phyloP scores from a whole-genome alignment of 805 yeast species.

The Crinitomyces ghanaensis region DNA sequence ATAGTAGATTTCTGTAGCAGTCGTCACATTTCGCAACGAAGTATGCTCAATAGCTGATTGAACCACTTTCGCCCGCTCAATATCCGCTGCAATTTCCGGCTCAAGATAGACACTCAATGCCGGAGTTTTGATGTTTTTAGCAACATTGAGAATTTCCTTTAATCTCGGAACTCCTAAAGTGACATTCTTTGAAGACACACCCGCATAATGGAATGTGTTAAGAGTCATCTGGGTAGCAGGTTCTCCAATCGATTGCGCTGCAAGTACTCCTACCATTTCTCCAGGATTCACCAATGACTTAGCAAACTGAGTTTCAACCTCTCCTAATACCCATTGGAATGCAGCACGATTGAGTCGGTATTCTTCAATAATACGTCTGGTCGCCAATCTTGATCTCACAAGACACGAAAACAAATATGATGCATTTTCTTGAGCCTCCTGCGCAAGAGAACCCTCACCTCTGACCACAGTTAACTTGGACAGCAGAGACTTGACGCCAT shows the following conservation, averaged over 20 bases:
- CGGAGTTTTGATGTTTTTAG: slow-evolving; percentile 99
- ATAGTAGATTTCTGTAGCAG: slow-evolving; percentile 94
- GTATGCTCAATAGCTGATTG: slow-evolving; percentile 98
- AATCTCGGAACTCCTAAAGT: slow-evolving; percentile 98
- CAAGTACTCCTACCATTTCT: slow-evolving; percentile 96
- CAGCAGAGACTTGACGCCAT: slow-evolving; percentile 58
- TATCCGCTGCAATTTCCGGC: slow-evolving; percentile 70
- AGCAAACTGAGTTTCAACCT: slow-evolving; percentile 86
- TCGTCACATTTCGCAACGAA: slow-evolving; percentile 83
- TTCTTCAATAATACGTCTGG: slow-evolving; percentile 87
- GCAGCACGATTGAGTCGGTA: slow-evolving; percentile 74
- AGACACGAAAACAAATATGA: slow-evolving; percentile 82
- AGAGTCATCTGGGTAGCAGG: slow-evolving; percentile 99
- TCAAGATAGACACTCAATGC: slow-evolving; percentile 88
- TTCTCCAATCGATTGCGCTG: slow-evolving; percentile 97
- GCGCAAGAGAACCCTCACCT: slow-evolving; percentile 60
- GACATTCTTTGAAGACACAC: slow-evolving; percentile 99
- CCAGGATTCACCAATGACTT: slow-evolving; percentile 91
- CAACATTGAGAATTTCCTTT: slow-evolving; percentile 98
- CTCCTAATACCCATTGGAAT: slow-evolving; percentile 93
- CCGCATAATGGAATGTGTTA: slow-evolving; percentile 95
- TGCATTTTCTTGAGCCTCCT: slow-evolving; percentile 89
- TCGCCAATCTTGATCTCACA: slow-evolving; percentile 81
- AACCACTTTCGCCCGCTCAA: slow-evolving; percentile 86
- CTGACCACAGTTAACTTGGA: slow-evolving; percentile 63